Percentiles rank a stretch among this genome's conserved stretches.
phyloP scores from a whole-genome alignment of 257 asterid species.

The Euphrasia confusa region DNA sequence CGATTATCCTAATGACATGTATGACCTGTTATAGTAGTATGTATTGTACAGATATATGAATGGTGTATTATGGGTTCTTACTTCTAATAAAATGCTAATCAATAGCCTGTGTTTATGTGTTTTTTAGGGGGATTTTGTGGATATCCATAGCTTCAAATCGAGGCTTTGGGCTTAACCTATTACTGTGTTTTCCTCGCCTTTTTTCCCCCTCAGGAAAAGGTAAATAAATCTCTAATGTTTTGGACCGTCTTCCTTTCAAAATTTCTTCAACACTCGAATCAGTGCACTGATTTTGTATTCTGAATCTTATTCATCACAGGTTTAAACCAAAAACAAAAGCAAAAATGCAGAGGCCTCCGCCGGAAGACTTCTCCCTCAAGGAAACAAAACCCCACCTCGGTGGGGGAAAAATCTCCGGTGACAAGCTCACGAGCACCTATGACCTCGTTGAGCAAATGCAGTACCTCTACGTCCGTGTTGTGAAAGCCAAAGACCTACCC shows the following conservation, averaged over 20 bases:
- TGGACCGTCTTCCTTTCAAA: too few species aligned
- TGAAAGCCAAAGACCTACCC: constrained; percentile 62
- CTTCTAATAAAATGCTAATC: neutral
- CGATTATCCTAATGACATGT: neutral
- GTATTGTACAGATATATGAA: neutral
- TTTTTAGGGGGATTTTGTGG: neutral
- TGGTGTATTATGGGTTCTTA: too few species aligned
- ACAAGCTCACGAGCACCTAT: constrained; percentile 67
- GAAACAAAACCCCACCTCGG: constrained; percentile 67
- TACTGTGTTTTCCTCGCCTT: too few species aligned
- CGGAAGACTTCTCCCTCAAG: constrained; percentile 49
- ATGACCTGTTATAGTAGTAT: neutral
- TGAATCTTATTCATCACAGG: constrained; percentile 22
- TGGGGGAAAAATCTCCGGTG: constrained; percentile 66
- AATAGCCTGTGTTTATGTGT: constrained; percentile 2
- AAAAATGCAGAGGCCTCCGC: constrained; percentile 58
- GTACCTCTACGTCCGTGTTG: constrained; percentile 66
- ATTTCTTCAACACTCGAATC: neutral
- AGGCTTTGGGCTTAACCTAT: too few species aligned
- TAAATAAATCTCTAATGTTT: too few species aligned
- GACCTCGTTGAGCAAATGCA: constrained; percentile 81
- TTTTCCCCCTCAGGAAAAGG: too few species aligned
- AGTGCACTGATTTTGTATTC: neutral
- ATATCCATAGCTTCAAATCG: too few species aligned
- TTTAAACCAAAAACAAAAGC: constrained; percentile 6